phyloP scores from a whole-genome alignment of 2,329 filamentous ascomycete species.

The Whalleya microplaca region DNA sequence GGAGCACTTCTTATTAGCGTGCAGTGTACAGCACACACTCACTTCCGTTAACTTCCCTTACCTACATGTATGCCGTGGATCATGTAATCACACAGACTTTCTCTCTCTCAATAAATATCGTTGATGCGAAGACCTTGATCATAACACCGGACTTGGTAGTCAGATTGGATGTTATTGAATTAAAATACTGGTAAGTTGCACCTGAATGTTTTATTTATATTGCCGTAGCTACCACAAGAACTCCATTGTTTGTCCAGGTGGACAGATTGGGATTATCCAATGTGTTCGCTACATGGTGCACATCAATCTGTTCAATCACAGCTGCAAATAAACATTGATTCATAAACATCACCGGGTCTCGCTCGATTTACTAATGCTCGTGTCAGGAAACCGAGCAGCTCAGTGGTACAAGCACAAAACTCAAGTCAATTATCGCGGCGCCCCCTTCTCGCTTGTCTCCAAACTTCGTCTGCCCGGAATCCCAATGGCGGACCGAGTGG shows the following conservation, averaged over 20 bases:
- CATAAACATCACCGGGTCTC: not conserved
- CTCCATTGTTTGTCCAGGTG: not conserved
- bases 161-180: conserved; percentile 24
- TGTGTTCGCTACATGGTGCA: not conserved
- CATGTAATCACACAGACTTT: conserved; percentile 20
- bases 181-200: conserved; percentile 17
- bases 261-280: too few relatives aligned
- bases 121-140: conserved; percentile 9
- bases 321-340: not conserved
- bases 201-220: not conserved
- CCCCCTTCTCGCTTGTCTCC: conserved; percentile 13
- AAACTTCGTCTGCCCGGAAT: conserved; percentile 11
- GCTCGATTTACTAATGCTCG: conserved; percentile 12
- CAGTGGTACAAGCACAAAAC: conserved; percentile 10
- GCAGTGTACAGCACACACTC: conserved; percentile 10
- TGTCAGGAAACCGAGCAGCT: conserved; percentile 9
- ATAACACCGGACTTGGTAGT: conserved; percentile 11
- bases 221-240: not conserved
- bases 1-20: conserved; percentile 20
- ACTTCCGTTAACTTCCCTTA: conserved; percentile 3
- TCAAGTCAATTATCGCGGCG: conserved; percentile 12
- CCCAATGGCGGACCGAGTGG: conserved; percentile 51
- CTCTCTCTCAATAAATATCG: conserved; percentile 19
- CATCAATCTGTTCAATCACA: not conserved
- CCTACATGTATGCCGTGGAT: not conserved